These are phyloP conservation scores for Coccomyxa sp. DNA, from an alignment of 139 green algal genomes.

Conservation along the genomic window DNA sequence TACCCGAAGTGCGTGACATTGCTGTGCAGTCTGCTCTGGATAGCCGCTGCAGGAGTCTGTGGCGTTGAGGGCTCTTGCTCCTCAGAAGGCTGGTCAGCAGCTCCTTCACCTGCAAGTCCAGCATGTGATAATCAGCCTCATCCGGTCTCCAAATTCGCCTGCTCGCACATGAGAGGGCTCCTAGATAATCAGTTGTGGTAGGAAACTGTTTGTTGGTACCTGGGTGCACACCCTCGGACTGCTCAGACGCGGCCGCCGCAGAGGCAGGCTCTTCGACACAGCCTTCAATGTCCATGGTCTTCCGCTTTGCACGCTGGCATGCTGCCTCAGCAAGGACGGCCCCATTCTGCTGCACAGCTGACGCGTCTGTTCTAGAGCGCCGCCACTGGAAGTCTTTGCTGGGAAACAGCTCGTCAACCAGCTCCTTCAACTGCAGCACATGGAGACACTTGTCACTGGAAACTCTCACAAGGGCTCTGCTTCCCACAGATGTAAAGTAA, in stretches of 20 bases:
- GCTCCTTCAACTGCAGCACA: constrained; percentile 17
- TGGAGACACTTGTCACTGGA: neutral
- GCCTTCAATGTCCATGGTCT: too few species aligned
- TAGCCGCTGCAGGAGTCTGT: neutral
- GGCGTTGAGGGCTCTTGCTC: neutral
- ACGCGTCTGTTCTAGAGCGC: neutral
- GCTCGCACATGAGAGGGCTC: too few species aligned
- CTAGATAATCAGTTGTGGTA: too few species aligned
- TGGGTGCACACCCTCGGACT: too few species aligned
- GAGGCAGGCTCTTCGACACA: too few species aligned
- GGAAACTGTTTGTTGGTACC: too few species aligned
- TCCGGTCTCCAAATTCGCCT: too few species aligned
- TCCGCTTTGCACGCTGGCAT: too few species aligned
- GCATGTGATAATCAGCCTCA: neutral
- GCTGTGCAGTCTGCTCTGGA: too few species aligned
- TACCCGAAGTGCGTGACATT: too few species aligned
- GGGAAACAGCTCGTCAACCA: constrained; percentile 25
- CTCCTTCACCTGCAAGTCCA: constrained; percentile 5
- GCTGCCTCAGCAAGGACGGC: too few species aligned
- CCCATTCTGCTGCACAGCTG: neutral
- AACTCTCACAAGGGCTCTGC: neutral
- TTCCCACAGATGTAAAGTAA: neutral
- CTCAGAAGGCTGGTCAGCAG: constrained; percentile 10
- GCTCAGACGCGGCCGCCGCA: too few species aligned
- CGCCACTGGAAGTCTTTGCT: neutral